Conservation (phyloP, 2,329 filamentous ascomycete species). For the Fusarium mangiferae region DNA sequence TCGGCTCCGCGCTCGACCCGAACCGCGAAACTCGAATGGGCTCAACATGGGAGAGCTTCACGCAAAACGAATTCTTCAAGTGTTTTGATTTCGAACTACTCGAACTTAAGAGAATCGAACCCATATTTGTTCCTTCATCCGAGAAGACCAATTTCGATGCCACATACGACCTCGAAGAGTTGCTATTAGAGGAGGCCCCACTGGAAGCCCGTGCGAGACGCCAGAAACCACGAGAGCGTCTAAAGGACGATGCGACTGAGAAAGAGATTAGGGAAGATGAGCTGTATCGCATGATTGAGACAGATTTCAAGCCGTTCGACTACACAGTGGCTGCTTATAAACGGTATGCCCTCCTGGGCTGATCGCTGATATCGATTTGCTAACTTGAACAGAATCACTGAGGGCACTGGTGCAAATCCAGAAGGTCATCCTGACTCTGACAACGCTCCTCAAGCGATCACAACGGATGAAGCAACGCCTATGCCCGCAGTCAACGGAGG, state of each 20-base stretch:
- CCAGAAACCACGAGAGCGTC: constrained; percentile 90
- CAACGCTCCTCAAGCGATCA: constrained; percentile 58
- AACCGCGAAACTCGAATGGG: constrained; percentile 86
- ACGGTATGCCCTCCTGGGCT: constrained; percentile 62
- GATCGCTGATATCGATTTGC: neutral
- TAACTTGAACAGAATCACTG: constrained; percentile 52
- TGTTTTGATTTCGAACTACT: constrained; percentile 85
- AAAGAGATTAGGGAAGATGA: constrained; percentile 96
- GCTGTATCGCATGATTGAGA: constrained; percentile 92
- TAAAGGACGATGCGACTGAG: constrained; percentile 93
- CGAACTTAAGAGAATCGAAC: constrained; percentile 87
- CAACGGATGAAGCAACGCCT: constrained; percentile 61
- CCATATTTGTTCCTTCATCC: constrained; percentile 90
- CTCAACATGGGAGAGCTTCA: constrained; percentile 86
- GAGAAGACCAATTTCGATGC: constrained; percentile 99
- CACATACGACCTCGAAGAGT: constrained; percentile 95
- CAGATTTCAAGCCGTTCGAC: constrained; percentile 93
- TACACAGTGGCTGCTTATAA: constrained; percentile 87
- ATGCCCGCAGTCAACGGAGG: constrained; percentile 48
- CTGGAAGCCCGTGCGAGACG: constrained; percentile 90
- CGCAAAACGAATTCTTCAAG: constrained; percentile 88
- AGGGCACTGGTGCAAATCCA: constrained; percentile 35
- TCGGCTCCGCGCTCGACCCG: constrained; percentile 83
- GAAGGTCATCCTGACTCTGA: constrained; percentile 27
- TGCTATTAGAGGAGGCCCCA: constrained; percentile 92